Evolutionary conservation across 2,329 filamentous ascomycete genomes (phyloP), one percentile per base, ranked within the genome.

Genomic region (Madurella mycetomatis): DNA sequence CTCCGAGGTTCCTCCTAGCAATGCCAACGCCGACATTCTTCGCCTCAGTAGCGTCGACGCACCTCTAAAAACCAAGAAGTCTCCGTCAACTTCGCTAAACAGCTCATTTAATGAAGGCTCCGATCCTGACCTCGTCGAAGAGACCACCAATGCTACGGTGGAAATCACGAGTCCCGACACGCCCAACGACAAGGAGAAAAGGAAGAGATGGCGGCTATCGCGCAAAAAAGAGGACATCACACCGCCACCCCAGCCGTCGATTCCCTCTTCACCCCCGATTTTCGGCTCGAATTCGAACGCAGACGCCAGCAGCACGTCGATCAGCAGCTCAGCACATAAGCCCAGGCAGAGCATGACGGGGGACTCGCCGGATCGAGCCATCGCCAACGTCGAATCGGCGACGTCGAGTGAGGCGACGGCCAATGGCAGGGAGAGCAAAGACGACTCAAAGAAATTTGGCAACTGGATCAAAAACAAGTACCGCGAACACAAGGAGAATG

Each of bases 81-180:
- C 90, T 1, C 89, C 89, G 0, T 83, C 88, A 0, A 83, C 85
- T 2, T 95, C 91, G 0, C 77, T 91, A 55, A 84, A 88, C 62
- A 92, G 90, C 30, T 84, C 81, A 0, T 83, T 84, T 60, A 94
- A 92, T 19, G 91, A 95, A 61, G 83, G 86, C 18, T 95, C 90
- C 0, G 91, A 96, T 66, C 67, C 85, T 31, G 91, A 95, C 58
- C 84, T 87, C 57, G 70, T 79, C 9, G 88, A 91, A 30, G 87
- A 90, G 32, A 16, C 49, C 3, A 41, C 19, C 25, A 41, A 13
- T 17, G 63, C 44, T 9, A 53, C 54, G 41, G 46, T 47, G 15
- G 19, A 55, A 12, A 47, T 51, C 11, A 37, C 34, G 13, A 15
- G 9, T 11, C 55, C 54, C 5, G 60, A 62, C 17, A 53, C 56